Evolutionary conservation across 345 rosid species (phyloP).

Genomic region (Erodium maritimum): DNA sequence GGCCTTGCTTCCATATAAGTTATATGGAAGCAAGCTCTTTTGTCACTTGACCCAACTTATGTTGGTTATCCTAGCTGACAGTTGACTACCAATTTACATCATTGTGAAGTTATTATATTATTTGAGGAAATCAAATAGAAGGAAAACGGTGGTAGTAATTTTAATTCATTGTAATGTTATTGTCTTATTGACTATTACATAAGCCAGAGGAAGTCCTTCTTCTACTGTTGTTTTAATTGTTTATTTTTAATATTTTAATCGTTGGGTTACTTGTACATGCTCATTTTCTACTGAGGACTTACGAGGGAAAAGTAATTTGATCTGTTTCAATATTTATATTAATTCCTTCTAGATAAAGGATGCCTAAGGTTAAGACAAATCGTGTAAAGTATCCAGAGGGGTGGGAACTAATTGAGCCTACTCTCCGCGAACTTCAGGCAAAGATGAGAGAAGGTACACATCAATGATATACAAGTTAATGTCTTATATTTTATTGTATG

Average conservation of each 20-base stretch:
- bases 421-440: conserved; percentile 46
- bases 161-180: too few species aligned
- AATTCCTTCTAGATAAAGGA: conserved; percentile 16
- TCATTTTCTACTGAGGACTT: not conserved
- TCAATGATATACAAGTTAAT: not conserved
- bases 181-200: not conserved
- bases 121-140: too few species aligned
- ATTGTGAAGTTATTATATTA: too few species aligned
- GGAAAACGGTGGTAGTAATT: too few species aligned
- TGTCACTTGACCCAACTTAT: too few species aligned
- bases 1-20: too few species aligned
- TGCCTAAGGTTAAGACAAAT: conserved; percentile 75
- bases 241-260: too few species aligned
- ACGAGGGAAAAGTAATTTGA: not conserved
- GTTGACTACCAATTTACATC: too few species aligned
- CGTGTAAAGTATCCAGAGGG: conserved; percentile 60
- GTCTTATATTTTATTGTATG: not conserved
- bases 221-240: too few species aligned
- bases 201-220: not conserved
- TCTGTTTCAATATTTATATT: not conserved
- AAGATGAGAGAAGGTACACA: conserved; percentile 74
- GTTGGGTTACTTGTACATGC: not conserved
- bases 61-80: too few species aligned
- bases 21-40: too few species aligned
- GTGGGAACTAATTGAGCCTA: conserved; percentile 79